Base-by-base conservation (phyloP, 495 filamentous ascomycete genomes). In the Coniosporium apollinis region DNA sequence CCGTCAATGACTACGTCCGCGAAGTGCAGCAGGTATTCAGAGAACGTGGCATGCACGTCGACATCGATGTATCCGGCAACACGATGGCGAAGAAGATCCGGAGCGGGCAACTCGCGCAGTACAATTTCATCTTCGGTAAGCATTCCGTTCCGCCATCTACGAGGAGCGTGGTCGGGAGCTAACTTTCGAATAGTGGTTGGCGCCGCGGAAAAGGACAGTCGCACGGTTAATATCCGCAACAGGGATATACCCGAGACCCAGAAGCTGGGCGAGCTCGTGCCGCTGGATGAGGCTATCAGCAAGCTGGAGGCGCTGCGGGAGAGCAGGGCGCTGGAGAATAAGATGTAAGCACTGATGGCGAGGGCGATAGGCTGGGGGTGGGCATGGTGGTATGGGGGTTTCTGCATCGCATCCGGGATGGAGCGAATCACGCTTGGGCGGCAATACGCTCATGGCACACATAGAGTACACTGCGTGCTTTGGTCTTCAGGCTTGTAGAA, bases 71-170 rank as follows among this genome's bases (percentile, higher is more conserved):
- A 43, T 79, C 67, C 37, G 82, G 82, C 33, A 93, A 97, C 55
- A 96, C 89, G 5, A 65, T 97, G 59, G 76, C 85, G 49, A 94
- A 94, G 73, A 94, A 96, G 69, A 85, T 96, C 38, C 75, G 81
- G 35, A 84, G 66, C 24, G 89, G 72, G 3, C 89, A 96, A 57
- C 48, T 94, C 41, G 64, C 74, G 8, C 79, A 91, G 51, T 94
- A 93, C 59, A 92, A 92, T 61, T 87, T 86, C 54, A 82, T 85
- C 46, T 82, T 89, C 43, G 76, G 76, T 78, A 62, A 57, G 61
- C 54, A 37, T 5, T 22, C 28, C 15, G 8, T n/a, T n/a, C n/a
- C n/a, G n/a, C n/a, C n/a, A n/a, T n/a, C n/a, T n/a, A n/a, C n/a
- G n/a, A n/a, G n/a, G n/a, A n/a, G n/a, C n/a, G n/a, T n/a, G n/a